Evolutionary conservation across 1,284 basidiomycete genomes (phyloP).

Genomic region (Cryptococcus jaspeensis): DNA sequence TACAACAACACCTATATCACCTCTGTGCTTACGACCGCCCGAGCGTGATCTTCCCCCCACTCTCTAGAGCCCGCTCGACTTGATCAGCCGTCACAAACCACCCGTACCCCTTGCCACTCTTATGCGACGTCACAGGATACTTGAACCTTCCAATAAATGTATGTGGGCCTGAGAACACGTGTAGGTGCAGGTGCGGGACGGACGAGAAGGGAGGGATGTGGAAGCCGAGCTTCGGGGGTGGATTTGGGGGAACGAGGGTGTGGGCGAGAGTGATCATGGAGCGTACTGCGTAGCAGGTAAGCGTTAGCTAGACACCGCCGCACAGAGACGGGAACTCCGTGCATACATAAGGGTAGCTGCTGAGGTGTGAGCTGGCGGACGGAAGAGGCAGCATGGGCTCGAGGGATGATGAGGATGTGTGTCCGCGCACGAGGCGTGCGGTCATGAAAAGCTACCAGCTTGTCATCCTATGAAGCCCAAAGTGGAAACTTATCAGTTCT

Average conservation of each 20-base stretch:
- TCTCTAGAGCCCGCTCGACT: conserved; percentile 62
- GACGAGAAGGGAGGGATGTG: conserved; percentile 79
- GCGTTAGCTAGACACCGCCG: not conserved
- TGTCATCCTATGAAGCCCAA: conserved; percentile 52
- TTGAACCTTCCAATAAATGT: conserved; percentile 56
- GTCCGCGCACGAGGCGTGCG: conserved; percentile 61
- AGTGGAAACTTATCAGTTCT: conserved; percentile 7
- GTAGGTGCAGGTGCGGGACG: conserved; percentile 76
- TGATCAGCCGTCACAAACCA: conserved; percentile 75
- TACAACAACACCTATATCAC: not conserved
- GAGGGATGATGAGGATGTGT: conserved; percentile 68
- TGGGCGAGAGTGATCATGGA: conserved; percentile 64
- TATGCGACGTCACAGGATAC: conserved; percentile 56
- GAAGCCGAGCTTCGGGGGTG: conserved; percentile 65
- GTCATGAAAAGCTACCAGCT: conserved; percentile 65
- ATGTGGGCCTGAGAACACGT: conserved; percentile 71
- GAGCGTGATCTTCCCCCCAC: conserved; percentile 58
- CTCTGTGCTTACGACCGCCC: conserved; percentile 8
- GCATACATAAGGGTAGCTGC: conserved; percentile 59
- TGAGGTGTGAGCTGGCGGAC: conserved; percentile 56
- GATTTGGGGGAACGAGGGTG: conserved; percentile 54
- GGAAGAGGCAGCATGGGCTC: conserved; percentile 60
- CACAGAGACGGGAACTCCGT: not conserved
- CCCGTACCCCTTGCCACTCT: conserved; percentile 61
- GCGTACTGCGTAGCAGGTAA: conserved; percentile 53